Base-by-base conservation (phyloP, 352 stramenopile genomes). In the Globisporangium nagaii region DNA sequence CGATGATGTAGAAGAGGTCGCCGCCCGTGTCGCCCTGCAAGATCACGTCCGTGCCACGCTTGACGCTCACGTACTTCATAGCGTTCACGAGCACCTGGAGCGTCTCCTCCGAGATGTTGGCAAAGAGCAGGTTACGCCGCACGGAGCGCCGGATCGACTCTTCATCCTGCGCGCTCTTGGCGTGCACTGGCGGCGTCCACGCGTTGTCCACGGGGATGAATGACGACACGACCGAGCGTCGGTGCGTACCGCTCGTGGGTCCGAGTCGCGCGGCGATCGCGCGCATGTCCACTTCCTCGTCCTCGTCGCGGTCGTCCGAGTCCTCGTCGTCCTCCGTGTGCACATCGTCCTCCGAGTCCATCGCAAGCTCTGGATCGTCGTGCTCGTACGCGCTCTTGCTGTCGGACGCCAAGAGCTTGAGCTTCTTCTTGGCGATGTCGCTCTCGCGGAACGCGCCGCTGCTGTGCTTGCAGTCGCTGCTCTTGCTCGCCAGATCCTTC, bases 1-100 rank as follows among this genome's bases (percentile, higher is more conserved):
- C 68, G 40, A 98, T 67, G 42, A 98, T 90, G 65, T 94, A 98
- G 54, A 98, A 97, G 17, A 72, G 70, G 58, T 97, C 86, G 36
- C 87, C 88, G 10, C 76, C 52, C 1, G 15, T 13, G 27, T 94
- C 81, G 25, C 90, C 91, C 51, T 94, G 82, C 17, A 58, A 65
- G 47, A 90, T 85, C 40, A 94, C 62, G 44, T 80, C 59, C 45
- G 68, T 62, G n/a, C 63, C 72, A 32, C 58, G 56, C 34, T 69
- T 52, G 15, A 85, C 60, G 0, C 63, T 62, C 9, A 79, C 54
- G 58, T 85, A 84, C 58, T 85, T 71, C 79, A 90, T 90, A n/a
- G 79, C 79, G 47, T 86, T 56, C 28, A 90, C 70, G 12, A 90
- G 65, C 45, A 87, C 65, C 62, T 84, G 59, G n/a, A 84, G 47